phyloP scores from a whole-genome alignment of 148 eudicot genomes.

The Salicornia ramosissima region DNA sequence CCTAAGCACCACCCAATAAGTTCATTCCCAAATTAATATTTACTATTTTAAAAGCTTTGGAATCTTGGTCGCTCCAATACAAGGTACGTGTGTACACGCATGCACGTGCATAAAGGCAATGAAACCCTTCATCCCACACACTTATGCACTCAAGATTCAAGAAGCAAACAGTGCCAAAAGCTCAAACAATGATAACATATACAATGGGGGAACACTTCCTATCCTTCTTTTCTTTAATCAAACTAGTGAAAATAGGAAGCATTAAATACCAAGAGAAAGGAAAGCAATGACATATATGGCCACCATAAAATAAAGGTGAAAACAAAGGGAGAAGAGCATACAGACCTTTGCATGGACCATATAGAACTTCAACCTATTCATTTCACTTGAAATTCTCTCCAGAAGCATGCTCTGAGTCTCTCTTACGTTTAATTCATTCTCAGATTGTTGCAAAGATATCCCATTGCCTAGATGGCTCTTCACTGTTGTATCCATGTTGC shows the following conservation, averaged over 20 bases:
- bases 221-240: neutral
- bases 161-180: neutral
- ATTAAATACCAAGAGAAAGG: neutral
- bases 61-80: no score
- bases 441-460: slow-evolving; percentile 50
- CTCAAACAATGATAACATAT: neutral
- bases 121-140: neutral
- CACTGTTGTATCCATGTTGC: slow-evolving; percentile 38
- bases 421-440: slow-evolving; percentile 73
- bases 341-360: slow-evolving; percentile 93
- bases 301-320: neutral
- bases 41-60: no score
- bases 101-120: no score
- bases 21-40: no score
- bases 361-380: slow-evolving; percentile 94
- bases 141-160: neutral
- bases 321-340: slow-evolving; percentile 32
- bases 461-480: slow-evolving; percentile 62
- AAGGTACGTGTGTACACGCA: no score
- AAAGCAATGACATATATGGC: neutral
- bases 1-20: no score
- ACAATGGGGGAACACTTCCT: neutral
- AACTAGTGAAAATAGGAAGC: no score
- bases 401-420: slow-evolving; percentile 99
- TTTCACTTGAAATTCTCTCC: slow-evolving; percentile 98